Percentiles rank a stretch among this genome's conserved stretches.
Conservation (phyloP, 176 grass and related monocot species). For the Oryza glumipatula region DNA sequence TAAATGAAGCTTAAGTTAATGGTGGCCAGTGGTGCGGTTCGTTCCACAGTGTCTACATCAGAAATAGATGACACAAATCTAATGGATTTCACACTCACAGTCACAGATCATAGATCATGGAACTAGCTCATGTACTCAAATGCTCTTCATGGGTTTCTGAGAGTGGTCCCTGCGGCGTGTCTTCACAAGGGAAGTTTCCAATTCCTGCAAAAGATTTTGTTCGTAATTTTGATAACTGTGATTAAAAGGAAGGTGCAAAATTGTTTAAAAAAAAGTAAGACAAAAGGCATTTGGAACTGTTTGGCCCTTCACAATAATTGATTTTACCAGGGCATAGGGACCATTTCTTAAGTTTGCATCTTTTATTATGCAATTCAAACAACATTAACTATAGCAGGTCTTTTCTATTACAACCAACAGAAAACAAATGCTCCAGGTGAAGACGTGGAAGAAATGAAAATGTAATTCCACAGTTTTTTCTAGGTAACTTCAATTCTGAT, state of each 20-base stretch:
- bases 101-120: neutral
- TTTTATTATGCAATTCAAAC: slow-evolving; percentile 4
- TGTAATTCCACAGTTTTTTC: neutral
- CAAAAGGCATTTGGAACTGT: neutral
- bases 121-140: slow-evolving; percentile 35
- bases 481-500: neutral
- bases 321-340: slow-evolving; percentile 9
- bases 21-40: neutral
- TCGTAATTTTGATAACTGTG: neutral
- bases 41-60: neutral
- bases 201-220: slow-evolving; percentile 48
- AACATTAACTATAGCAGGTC: neutral
- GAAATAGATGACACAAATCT: neutral
- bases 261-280: neutral
- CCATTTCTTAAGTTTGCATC: neutral
- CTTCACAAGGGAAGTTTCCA: slow-evolving; percentile 72
- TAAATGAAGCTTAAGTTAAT: neutral
- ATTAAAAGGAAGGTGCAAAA: neutral
- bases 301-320: neutral
- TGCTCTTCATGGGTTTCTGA: slow-evolving; percentile 77
- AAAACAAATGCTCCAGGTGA: neutral
- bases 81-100: neutral
- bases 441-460: neutral
- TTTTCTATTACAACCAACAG: neutral
- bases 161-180: slow-evolving; percentile 65